Evolutionary conservation across 306 rosid species (phyloP).

Genomic region (Fragaria vesca): DNA sequence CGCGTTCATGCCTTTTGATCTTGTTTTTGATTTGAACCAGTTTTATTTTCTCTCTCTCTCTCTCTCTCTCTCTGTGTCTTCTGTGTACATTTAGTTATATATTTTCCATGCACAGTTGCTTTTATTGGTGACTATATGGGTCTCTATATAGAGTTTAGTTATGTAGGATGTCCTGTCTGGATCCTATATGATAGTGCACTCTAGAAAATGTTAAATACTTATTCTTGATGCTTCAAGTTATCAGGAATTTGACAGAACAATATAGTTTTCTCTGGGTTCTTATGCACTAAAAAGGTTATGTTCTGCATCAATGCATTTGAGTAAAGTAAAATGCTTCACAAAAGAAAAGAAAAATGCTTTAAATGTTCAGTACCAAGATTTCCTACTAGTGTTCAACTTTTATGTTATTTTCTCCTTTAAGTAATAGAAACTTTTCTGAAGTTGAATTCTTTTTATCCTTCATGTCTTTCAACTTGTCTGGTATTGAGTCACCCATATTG

Average conservation of each 20-base stretch:
- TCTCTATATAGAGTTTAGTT: neutral
- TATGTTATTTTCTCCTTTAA: neutral
- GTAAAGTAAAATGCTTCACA: neutral
- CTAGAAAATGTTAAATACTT: no score
- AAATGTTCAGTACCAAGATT: neutral
- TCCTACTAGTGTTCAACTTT: neutral
- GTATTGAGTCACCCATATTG: neutral
- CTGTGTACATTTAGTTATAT: neutral
- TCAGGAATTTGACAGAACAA: neutral
- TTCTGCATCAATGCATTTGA: neutral
- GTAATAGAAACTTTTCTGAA: conserved; percentile 6
- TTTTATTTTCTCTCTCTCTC: neutral
- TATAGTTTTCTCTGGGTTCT: neutral
- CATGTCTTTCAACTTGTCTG: neutral
- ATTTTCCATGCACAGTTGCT: neutral
- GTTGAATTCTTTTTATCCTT: neutral
- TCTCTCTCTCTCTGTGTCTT: no score
- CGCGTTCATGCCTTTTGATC: conserved; percentile 16
- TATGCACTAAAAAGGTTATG: neutral
- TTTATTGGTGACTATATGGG: neutral
- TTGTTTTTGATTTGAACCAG: conserved; percentile 5
- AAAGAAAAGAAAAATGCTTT: neutral
- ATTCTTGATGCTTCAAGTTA: conserved; percentile 3
- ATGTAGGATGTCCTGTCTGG: neutral
- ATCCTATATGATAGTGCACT: conserved; percentile 6